Evolutionary conservation across 2,329 filamentous ascomycete genomes (phyloP), one percentile per base, ranked within the genome.

Genomic region (Penicillium olsonii): DNA sequence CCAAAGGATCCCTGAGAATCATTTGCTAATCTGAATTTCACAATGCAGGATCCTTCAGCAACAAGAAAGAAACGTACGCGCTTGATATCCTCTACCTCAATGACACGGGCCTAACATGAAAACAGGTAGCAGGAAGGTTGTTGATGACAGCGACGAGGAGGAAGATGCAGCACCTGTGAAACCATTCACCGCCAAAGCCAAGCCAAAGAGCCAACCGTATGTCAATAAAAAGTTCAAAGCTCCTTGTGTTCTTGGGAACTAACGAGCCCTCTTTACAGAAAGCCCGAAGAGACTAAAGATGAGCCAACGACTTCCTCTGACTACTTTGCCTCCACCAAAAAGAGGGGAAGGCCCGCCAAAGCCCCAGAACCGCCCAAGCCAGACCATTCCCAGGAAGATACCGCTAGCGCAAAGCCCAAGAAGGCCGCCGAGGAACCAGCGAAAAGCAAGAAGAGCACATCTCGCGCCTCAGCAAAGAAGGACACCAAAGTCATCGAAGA

Each of bases 111-210:
- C 53, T 48, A 47, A 53, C 41, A 3, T 42, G 54, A 42, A 11
- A 8, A 48, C 52, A 75, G 71, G 71, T 18, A 77, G 70, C 42
- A 83, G 87, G 49, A 91, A 87, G 63, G 81, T 95, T 29, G 75
- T 94, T 39, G 84, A 91, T 54, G 90, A 95, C 55, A 92, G 89
- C 56, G 87, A 88, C 37, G 88, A 92, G 48, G 89, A 92, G 24
- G 87, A 88, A 5, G 77, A 81, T 27, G 74, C 53, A 14, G 46
- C 55, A 15, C 71, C 70, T 26, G 53, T 57, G 22, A 77, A 78
- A 52, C 52, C 59, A 35, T 60, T 71, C 3, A 74, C 75, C 37
- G 61, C 64, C 12, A 73, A 74, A 51, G 60, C 67, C 14, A 59
- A 58, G 31, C 11, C 53, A 4, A 72, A 61, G 50, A 74, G 70